Evolutionary conservation across 2,329 filamentous ascomycete genomes (phyloP).

Genomic region (Scedosporium apiospermum): DNA sequence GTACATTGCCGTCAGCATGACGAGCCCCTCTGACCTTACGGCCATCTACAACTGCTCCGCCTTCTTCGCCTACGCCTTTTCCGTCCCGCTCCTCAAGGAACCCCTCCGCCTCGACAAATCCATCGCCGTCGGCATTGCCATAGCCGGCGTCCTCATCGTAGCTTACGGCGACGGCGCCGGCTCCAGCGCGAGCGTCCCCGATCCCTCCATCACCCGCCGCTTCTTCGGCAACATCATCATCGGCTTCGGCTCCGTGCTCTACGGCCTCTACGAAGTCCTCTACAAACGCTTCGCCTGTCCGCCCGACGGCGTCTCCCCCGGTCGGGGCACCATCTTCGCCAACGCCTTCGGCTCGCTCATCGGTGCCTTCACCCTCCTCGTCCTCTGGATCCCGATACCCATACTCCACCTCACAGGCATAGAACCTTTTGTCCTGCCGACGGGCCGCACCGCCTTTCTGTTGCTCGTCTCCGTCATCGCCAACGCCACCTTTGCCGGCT

Average conservation of each 20-base stretch:
- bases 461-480: conserved; percentile 71
- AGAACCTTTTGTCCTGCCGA: conserved; percentile 76
- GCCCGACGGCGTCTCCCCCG: conserved; percentile 73
- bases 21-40: conserved; percentile 85
- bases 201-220: conserved; percentile 44
- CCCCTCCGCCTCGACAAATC: conserved; percentile 78
- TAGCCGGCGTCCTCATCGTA: conserved; percentile 84
- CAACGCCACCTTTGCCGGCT: conserved; percentile 88
- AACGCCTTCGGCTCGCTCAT: conserved; percentile 87
- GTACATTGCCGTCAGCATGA: conserved; percentile 92
- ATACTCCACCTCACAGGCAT: conserved; percentile 69
- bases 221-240: conserved; percentile 86
- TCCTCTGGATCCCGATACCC: conserved; percentile 88
- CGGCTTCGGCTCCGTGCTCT: conserved; percentile 80
- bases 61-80: conserved; percentile 97
- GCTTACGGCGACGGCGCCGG: conserved; percentile 69
- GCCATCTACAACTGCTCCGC: conserved; percentile 99
- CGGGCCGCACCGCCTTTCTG: conserved; percentile 68
- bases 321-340: conserved; percentile 91
- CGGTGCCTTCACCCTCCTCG: conserved; percentile 71
- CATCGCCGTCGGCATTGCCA: conserved; percentile 76
- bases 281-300: conserved; percentile 93
- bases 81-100: conserved; percentile 80
- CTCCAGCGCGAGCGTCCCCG: conserved; percentile 36
- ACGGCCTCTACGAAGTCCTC: conserved; percentile 93